Base-by-base conservation (phyloP, 1,284 basidiomycete species). In the Puccinia brachypodii region DNA sequence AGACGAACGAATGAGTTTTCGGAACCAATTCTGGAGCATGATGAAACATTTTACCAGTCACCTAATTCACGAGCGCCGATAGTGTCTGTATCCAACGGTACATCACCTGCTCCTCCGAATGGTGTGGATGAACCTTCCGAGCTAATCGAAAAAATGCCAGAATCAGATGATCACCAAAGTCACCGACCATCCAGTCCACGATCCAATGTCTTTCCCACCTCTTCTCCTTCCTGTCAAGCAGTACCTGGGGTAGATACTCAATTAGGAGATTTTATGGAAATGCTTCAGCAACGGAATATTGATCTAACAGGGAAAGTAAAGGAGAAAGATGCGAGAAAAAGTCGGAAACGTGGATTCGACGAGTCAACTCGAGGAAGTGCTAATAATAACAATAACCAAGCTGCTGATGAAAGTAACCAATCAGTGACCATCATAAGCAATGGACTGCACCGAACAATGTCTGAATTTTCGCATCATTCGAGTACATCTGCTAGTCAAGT, bases 171-270 rank as follows among this genome's bases (percentile, higher is more conserved):
- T 28, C 60, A 22, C 62, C 62, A 38, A 40, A 19, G 19, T 22
- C 36, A 38, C 40, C 38, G 36, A 79, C 53, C 77, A 71, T 19
- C 66, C 31, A 74, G 72, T 58, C 72, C 72, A 28, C 53, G 11
- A 56, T 72, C 47, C 14, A 40, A 79, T 22, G 14, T 60, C 14
- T 56, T 56, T 68, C 33, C 47, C 25, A 79, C 64, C 33, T 79
- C 77, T 40, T 72, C 77, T 36, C 68, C 77, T 44, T 72, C 66
- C 31, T 53, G 40, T 40, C 47, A 36, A 22, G 16, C 53, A 31
- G 47, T 25, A 58, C 77, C 77, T 69, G 68, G 77, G 47, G 62
- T 79, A 8, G 66, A 79, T 58, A 79, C 77, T n/a, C 77, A 79
- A 72, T 22, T 79, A 8, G 77, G 77, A 9, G 77, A 68, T 4